Conservation (phyloP, 2,329 filamentous ascomycete species). For the Aspergillus novoparasiticus region DNA sequence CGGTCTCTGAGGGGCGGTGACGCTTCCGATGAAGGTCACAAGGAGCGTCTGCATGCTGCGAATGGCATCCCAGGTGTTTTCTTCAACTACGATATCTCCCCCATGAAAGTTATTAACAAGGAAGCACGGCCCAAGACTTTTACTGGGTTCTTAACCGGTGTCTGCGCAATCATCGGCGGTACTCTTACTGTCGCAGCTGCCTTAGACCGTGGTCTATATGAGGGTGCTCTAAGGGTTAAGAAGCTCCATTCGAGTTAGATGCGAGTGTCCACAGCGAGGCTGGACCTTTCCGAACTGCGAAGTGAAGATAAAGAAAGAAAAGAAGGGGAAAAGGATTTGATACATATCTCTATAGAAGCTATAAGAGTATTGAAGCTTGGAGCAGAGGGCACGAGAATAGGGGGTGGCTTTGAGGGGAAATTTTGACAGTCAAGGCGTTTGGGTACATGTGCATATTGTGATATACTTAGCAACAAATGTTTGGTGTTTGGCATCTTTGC, state of each 20-base stretch:
- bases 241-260: slow-evolving; percentile 72
- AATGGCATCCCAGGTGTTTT: slow-evolving; percentile 97
- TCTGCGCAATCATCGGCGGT: slow-evolving; percentile 92
- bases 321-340: not conserved
- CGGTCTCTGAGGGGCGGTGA: slow-evolving; percentile 81
- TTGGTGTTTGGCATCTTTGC: slow-evolving; percentile 6
- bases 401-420: not conserved
- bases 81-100: slow-evolving; percentile 98
- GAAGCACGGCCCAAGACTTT: slow-evolving; percentile 89
- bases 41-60: slow-evolving; percentile 84
- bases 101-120: slow-evolving; percentile 99
- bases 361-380: not conserved
- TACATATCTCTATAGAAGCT: not conserved
- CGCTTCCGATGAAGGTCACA: slow-evolving; percentile 84
- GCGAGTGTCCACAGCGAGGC: not conserved
- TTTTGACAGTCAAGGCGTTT: slow-evolving; percentile 10
- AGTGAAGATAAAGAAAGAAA: not conserved
- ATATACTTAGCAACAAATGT: slow-evolving; percentile 2
- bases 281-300: not conserved
- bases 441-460: slow-evolving; percentile 8
- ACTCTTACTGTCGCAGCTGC: slow-evolving; percentile 95
- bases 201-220: slow-evolving; percentile 86
- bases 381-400: slow-evolving; percentile 1
- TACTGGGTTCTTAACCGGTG: slow-evolving; percentile 85
- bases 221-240: slow-evolving; percentile 80